phyloP scores from a whole-genome alignment of 164 flowering plant genomes.

The Tetrastigma voinierianum region DNA sequence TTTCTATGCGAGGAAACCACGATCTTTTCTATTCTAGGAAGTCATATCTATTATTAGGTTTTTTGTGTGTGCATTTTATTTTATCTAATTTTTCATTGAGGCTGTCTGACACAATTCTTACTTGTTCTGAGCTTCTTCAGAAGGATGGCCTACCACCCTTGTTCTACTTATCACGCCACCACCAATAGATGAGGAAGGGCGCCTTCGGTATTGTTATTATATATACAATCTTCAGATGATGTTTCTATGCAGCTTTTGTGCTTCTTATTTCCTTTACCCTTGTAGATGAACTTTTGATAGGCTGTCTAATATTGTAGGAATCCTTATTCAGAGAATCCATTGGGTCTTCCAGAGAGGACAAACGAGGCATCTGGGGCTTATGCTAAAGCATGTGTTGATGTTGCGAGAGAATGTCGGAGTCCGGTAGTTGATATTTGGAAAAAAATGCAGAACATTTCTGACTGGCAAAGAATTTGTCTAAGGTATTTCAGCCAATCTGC shows the following conservation, averaged over 20 bases:
- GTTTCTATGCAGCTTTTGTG: background rate
- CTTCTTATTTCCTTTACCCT: background rate
- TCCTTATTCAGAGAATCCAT: constrained; percentile 51
- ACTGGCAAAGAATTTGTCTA: constrained; percentile 54
- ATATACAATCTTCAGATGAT: background rate
- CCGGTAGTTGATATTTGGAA: constrained; percentile 66
- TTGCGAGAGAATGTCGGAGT: constrained; percentile 54
- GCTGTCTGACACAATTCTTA: background rate
- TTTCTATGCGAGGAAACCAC: too few relatives aligned
- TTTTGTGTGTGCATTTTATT: too few relatives aligned
- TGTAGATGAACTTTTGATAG: background rate
- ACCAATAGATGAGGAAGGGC: constrained; percentile 76
- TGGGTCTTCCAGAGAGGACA: constrained; percentile 73
- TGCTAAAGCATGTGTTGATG: constrained; percentile 58
- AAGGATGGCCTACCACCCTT: constrained; percentile 56
- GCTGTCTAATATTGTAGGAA: constrained; percentile 26
- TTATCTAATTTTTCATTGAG: too few relatives aligned
- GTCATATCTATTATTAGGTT: too few relatives aligned
- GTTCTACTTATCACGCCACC: constrained; percentile 73
- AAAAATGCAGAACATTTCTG: constrained; percentile 65
- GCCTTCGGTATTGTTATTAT: constrained; percentile 36
- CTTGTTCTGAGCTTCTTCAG: constrained; percentile 28
- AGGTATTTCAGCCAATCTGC: constrained; percentile 32
- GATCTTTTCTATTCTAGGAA: too few relatives aligned
- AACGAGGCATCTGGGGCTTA: constrained; percentile 71